Percentiles rank a stretch among this genome's conserved stretches.
Evolutionary conservation across 352 stramenopile genomes (phyloP).

Genomic region (Globisporangium cystogenes): DNA sequence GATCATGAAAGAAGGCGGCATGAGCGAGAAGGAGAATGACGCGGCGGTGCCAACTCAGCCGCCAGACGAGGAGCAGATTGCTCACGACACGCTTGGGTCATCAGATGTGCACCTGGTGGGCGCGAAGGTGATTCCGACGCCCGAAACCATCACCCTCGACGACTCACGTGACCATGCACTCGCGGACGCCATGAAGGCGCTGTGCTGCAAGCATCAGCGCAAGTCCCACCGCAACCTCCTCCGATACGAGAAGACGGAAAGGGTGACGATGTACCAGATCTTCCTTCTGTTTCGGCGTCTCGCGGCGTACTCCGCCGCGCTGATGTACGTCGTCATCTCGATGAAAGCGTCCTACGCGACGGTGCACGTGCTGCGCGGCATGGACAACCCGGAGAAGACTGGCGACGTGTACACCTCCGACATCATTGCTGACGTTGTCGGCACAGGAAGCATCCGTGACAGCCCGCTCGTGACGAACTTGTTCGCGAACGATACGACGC

Average conservation of each 20-base stretch:
- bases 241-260: background rate
- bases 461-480: background rate
- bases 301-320: background rate
- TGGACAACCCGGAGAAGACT: slow-evolving; percentile 15
- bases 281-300: background rate
- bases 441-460: background rate
- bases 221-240: background rate
- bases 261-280: background rate
- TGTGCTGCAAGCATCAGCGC: background rate
- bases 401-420: slow-evolving; percentile 1
- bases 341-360: slow-evolving; percentile 12
- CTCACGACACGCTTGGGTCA: no score
- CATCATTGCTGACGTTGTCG: background rate
- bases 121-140: background rate
- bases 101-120: background rate
- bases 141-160: background rate
- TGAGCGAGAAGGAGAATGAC: no score
- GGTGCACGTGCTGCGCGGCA: slow-evolving; percentile 14
- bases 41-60: no score
- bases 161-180: background rate
- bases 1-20: no score
- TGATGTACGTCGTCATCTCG: slow-evolving; percentile 19
- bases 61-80: no score
- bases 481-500: slow-evolving; percentile 20
- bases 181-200: background rate